Conservation (phyloP, 2,329 filamentous ascomycete species). For the Aureobasidium leucospermi region DNA sequence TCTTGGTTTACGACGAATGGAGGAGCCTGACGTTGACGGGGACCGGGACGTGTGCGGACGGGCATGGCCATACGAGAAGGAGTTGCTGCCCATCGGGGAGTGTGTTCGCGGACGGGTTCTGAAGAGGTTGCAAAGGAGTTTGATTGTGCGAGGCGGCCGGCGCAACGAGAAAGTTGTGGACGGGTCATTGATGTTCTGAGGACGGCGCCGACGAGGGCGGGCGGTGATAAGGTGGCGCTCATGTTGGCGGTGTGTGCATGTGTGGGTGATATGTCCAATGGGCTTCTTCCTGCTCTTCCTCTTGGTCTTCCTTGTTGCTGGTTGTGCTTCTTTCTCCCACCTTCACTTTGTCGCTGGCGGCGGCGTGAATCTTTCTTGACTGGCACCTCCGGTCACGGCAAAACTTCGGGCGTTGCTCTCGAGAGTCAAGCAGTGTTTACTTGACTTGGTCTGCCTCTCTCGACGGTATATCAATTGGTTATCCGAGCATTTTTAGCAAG, state of each 20-base stretch:
- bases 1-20: constrained; percentile 68
- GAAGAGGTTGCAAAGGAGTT: constrained; percentile 23
- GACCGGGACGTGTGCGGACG: constrained; percentile 45
- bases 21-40: constrained; percentile 42
- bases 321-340: neutral
- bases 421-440: constrained; percentile 1
- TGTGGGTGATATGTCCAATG: neutral
- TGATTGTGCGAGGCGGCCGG: constrained; percentile 11
- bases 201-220: constrained; percentile 22
- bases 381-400: neutral
- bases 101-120: constrained; percentile 22
- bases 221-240: constrained; percentile 12
- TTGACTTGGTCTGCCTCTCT: neutral
- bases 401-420: neutral
- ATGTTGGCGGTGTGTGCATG: neutral
- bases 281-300: neutral
- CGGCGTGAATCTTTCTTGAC: constrained; percentile 8
- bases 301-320: neutral
- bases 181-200: constrained; percentile 23
- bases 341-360: neutral
- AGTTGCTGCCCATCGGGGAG: constrained; percentile 45
- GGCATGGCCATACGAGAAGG: constrained; percentile 42
- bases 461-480: neutral
- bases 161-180: constrained; percentile 16
- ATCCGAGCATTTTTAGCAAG: neutral